Percentiles rank a stretch among this genome's conserved stretches.
Evolutionary conservation across 2,329 filamentous ascomycete genomes (phyloP).

Genomic region (Hymenotorrendiella dingleyae): DNA sequence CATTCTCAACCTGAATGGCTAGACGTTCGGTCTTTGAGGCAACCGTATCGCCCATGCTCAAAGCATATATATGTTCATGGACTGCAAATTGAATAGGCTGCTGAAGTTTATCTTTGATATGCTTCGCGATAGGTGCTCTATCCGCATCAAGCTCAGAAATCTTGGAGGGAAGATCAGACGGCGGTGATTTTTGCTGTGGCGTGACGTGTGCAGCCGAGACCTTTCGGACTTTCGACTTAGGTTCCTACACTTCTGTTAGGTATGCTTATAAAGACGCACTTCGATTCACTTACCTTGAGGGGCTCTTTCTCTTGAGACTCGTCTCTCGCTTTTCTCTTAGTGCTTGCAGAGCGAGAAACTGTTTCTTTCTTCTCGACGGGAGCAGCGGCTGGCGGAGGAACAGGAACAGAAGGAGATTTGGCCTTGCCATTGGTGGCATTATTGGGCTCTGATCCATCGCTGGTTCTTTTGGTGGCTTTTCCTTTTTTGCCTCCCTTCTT

Average conservation of each 20-base stretch:
- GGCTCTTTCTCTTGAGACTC: constrained; percentile 47
- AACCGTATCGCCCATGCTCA: constrained; percentile 58
- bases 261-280: too few relatives aligned
- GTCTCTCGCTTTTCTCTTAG: constrained; percentile 54
- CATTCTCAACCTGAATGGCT: constrained; percentile 75
- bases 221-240: constrained; percentile 46
- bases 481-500: constrained; percentile 55
- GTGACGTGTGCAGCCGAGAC: constrained; percentile 43
- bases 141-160: constrained; percentile 52
- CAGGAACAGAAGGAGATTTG: constrained; percentile 23
- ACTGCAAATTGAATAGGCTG: constrained; percentile 61
- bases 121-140: constrained; percentile 64
- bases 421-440: constrained; percentile 34
- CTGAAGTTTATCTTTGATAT: constrained; percentile 63
- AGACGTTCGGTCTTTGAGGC: constrained; percentile 63
- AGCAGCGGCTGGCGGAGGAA: constrained; percentile 3
- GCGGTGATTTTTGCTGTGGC: constrained; percentile 22
- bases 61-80: constrained; percentile 56
- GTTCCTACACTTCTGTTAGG: constrained; percentile 32
- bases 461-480: constrained; percentile 50
- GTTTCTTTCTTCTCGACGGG: constrained; percentile 32
- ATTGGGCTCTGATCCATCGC: constrained; percentile 49
- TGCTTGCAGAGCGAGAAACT: constrained; percentile 34
- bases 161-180: constrained; percentile 42
- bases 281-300: constrained; percentile 39